Percentiles rank a stretch among this genome's conserved stretches.
Evolutionary conservation across 768 basidiomycete species (phyloP).

Genomic region (Lentinula sp.): DNA sequence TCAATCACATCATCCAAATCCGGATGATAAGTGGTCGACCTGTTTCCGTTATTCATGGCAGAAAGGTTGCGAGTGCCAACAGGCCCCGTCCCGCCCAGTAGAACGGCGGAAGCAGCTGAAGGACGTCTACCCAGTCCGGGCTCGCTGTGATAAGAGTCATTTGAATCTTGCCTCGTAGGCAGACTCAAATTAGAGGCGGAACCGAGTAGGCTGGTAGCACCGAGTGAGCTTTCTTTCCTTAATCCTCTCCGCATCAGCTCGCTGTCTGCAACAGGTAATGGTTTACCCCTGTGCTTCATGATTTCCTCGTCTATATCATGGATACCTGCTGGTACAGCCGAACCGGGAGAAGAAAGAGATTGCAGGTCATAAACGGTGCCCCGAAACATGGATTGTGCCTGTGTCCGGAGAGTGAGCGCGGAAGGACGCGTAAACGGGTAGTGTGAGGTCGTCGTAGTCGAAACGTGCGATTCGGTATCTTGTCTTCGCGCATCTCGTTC

Average conservation of each 20-base stretch:
- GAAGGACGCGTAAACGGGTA: not conserved
- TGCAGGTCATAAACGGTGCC: not conserved
- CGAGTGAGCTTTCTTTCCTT: not conserved
- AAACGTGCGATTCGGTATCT: not conserved
- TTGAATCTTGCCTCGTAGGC: not conserved
- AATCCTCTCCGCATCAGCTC: constrained; percentile 2
- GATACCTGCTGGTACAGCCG: not conserved
- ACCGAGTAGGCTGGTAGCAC: not conserved
- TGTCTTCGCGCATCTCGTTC: not conserved
- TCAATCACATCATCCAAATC: not conserved
- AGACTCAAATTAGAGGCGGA: not conserved
- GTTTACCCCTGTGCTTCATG: not conserved
- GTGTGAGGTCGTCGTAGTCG: not conserved
- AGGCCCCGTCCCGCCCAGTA: not conserved
- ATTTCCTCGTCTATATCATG: not conserved
- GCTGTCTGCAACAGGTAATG: not conserved
- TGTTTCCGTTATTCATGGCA: not conserved
- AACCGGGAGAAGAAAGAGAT: not conserved
- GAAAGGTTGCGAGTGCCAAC: not conserved
- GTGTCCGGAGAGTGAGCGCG: not conserved
- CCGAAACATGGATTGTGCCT: not conserved
- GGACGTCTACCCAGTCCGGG: not conserved
- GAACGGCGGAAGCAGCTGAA: not conserved
- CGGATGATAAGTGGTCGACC: not conserved
- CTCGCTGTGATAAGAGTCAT: not conserved